A percentile compares a stretch with the other conserved stretches of the same genome.
These are phyloP conservation scores for Aspergillus carlsbadensis DNA, from an alignment of 495 filamentous ascomycete genomes.

Conservation along the genomic window DNA sequence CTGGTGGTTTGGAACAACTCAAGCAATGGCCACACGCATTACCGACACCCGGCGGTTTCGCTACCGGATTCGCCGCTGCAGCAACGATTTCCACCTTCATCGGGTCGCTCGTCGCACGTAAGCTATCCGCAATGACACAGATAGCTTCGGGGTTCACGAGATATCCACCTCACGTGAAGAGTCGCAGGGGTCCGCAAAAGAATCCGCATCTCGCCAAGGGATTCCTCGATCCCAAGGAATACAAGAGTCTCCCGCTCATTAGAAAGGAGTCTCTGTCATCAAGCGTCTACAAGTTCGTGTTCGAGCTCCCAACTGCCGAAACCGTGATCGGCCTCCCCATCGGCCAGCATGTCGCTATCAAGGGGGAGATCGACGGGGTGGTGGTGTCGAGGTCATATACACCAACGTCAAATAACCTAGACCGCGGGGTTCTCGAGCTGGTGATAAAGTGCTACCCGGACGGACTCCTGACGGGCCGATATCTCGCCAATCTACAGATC, in stretches of 20 bases:
- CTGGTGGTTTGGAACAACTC: not conserved
- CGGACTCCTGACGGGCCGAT: slow-evolving; percentile 46
- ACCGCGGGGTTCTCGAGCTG: slow-evolving; percentile 45
- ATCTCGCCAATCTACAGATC: slow-evolving; percentile 39
- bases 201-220: slow-evolving; percentile 35
- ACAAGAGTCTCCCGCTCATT: slow-evolving; percentile 43
- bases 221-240: slow-evolving; percentile 47
- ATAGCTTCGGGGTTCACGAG: slow-evolving; percentile 37
- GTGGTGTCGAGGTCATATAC: slow-evolving; percentile 49
- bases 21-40: not conserved
- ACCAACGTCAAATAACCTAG: slow-evolving; percentile 51
- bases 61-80: slow-evolving; percentile 3
- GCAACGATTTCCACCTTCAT: not conserved
- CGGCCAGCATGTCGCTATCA: slow-evolving; percentile 54
- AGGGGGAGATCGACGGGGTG: slow-evolving; percentile 41
- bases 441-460: slow-evolving; percentile 50
- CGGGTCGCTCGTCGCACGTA: not conserved
- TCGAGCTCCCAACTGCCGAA: slow-evolving; percentile 44
- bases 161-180: slow-evolving; percentile 41
- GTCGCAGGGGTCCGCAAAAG: slow-evolving; percentile 22
- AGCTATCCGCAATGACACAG: slow-evolving; percentile 2
- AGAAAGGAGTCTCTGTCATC: slow-evolving; percentile 41
- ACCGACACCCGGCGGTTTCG: not conserved
- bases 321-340: slow-evolving; percentile 50
- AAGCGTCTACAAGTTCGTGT: slow-evolving; percentile 49